These are phyloP conservation scores for Neopestalotiopsis rosae DNA, from an alignment of 2,329 filamentous ascomycete genomes.

Conservation along the genomic window DNA sequence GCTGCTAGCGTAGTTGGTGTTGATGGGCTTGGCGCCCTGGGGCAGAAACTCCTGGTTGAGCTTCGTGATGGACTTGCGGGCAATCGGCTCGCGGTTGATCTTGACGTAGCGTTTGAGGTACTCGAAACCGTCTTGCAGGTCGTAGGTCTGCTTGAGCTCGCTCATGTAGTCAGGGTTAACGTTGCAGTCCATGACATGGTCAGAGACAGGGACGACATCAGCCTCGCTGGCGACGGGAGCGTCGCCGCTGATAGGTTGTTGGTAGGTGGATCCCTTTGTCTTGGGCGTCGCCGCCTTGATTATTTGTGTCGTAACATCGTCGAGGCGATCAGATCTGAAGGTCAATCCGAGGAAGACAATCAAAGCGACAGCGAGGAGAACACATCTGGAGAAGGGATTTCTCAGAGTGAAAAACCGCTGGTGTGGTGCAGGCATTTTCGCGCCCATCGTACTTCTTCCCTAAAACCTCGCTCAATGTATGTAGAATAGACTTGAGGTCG, in stretches of 20 bases:
- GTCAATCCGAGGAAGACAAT: conserved; percentile 48
- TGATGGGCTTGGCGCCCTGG: conserved; percentile 51
- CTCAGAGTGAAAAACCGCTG: conserved; percentile 54
- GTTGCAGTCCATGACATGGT: conserved; percentile 53
- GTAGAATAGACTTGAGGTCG: not conserved
- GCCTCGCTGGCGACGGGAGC: conserved; percentile 30
- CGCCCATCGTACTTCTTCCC: conserved; percentile 40
- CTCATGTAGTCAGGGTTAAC: conserved; percentile 53
- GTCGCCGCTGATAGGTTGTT: conserved; percentile 37
- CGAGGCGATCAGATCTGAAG: conserved; percentile 47
- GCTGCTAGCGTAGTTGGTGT: conserved; percentile 47
- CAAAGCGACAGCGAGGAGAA: conserved; percentile 49
- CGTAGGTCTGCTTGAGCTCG: conserved; percentile 51
- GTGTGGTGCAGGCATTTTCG: conserved; percentile 43
- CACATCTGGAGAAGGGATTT: conserved; percentile 51
- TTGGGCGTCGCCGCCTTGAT: conserved; percentile 44
- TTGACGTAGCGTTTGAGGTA: conserved; percentile 62
- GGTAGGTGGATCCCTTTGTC: conserved; percentile 36
- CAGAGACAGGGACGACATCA: conserved; percentile 38
- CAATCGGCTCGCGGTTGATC: conserved; percentile 54
- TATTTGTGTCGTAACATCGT: conserved; percentile 45
- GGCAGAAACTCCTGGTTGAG: conserved; percentile 53
- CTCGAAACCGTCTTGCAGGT: conserved; percentile 56
- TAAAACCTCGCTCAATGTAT: not conserved
- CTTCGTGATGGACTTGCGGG: conserved; percentile 57